Conservation (phyloP, 176 grass and related monocot genomes). For the Hordeum vulgare region MorexV3_pseudomolecules_assembly NC_058521.1:548795940-548796439, state of each 20-base stretch:
- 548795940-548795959: not conserved
- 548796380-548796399: not conserved
- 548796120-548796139: not conserved
- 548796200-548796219: not conserved
- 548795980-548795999: not conserved
- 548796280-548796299: too few species aligned
- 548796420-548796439: not conserved
- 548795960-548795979: not conserved
- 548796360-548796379: not conserved
- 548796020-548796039: not conserved
- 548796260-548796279: too few species aligned
- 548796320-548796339: too few species aligned
- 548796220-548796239: not conserved
- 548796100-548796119: not conserved
- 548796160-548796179: not conserved
- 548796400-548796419: not conserved
- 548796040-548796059: not conserved
- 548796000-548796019: not conserved
- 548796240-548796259: not conserved
- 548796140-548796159: not conserved
- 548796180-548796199: not conserved
- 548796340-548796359: not conserved
- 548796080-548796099: not conserved
- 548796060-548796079: not conserved
- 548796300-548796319: too few species aligned